phyloP scores from a whole-genome alignment of 2,329 filamentous ascomycete genomes.

The Helminthosporium solani region DNA sequence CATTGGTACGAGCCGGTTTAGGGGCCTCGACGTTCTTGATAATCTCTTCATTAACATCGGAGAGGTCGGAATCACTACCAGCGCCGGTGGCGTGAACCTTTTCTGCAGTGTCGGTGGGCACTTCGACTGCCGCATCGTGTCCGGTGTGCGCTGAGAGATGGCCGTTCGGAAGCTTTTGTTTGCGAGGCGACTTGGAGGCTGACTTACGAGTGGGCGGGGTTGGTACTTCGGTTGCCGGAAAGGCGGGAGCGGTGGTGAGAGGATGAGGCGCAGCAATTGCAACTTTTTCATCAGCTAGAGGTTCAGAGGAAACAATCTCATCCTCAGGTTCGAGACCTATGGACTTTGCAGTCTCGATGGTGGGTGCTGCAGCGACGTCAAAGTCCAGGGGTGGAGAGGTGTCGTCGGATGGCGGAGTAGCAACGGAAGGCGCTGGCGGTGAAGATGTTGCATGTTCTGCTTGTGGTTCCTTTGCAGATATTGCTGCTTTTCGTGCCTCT shows the following conservation, averaged over 20 bases:
- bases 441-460: constrained; percentile 14
- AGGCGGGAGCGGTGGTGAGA: constrained; percentile 30
- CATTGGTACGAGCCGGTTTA: constrained; percentile 24
- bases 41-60: constrained; percentile 42
- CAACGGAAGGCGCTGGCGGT: constrained; percentile 20
- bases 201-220: constrained; percentile 28
- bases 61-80: constrained; percentile 39
- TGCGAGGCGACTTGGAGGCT: constrained; percentile 36
- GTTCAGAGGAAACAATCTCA: constrained; percentile 20
- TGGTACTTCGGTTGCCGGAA: constrained; percentile 25
- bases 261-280: constrained; percentile 22
- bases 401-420: constrained; percentile 20
- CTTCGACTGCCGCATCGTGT: constrained; percentile 24
- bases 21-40: constrained; percentile 39
- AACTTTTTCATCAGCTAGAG: constrained; percentile 14
- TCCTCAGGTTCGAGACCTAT: constrained; percentile 14
- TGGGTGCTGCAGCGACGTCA: constrained; percentile 8
- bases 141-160: constrained; percentile 15
- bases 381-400: constrained; percentile 21
- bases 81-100: constrained; percentile 31
- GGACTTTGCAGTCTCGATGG: constrained; percentile 2
- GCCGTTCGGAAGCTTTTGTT: constrained; percentile 27
- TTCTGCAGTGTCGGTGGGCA: constrained; percentile 25
- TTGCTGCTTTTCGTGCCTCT: constrained; percentile 18
- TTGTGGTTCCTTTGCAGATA: constrained; percentile 37